Evolutionary conservation across 305 asterid species (phyloP), one percentile per base, ranked within the genome.

Genomic region (Galium porrigens): DNA sequence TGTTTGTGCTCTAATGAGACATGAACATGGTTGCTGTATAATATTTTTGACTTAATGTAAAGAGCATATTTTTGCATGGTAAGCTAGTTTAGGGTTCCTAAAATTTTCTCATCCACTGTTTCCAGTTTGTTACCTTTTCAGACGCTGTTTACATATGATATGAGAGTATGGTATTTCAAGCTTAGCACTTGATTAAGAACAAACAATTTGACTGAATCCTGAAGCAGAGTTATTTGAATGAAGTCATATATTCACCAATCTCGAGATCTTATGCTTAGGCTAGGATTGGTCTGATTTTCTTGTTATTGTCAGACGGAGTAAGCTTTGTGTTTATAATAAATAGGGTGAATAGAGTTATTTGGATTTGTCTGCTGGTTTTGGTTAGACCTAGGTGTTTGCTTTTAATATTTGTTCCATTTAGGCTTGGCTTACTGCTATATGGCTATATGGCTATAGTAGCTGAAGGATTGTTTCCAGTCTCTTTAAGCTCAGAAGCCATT

Each of bases 321-420:
- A 53, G 58, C 58, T 9, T 0, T 1, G 58, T 54, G 58, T 10
- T 53, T 2, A 11, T 22, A 25, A 3, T 54, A 22, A 54, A 54
- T 54, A 54, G 58, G 58, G 56, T 51, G 27, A n/a, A 51, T 51
- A 51, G 57, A 52, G 18, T 30, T 30, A 18, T 30, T 49, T 49
- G 1, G 55, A 49, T 49, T n/a, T 49, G 55, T 18, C 5, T 49
- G 22, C 22, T 22, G 22, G 22, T 22, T 22, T 22, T 22, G 22
- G 22, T 22, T 22, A 0, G 22, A 22, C 22, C 8, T 15, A 15
- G 55, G 22, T 49, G 55, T 49, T 18, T 49, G 55, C 25, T 49
- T n/a, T 49, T n/a, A n/a, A 15, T 49, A 3, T 15, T 14, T 4
- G 4, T 49, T n/a, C n/a, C n/a, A n/a, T n/a, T 15, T 46, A 46